A percentile compares a stretch with the other conserved stretches of the same genome.
These are phyloP conservation scores for Coemansia sp. DNA, from an alignment of 192 early-diverging fungal species.

Conservation along the genomic window DNA sequence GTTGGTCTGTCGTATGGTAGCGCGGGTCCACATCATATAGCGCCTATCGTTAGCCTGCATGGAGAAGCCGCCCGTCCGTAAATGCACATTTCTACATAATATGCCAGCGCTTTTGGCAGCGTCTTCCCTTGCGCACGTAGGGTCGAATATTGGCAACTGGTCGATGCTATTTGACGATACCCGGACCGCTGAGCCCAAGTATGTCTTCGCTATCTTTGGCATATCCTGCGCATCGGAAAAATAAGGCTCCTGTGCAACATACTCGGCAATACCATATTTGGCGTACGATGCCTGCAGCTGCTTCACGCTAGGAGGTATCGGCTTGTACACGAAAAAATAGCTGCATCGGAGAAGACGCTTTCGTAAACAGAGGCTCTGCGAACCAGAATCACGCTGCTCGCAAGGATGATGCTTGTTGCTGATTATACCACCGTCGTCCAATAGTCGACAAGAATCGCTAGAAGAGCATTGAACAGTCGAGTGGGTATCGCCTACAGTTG, in stretches of 20 bases:
- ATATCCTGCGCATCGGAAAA: slow-evolving; percentile 25
- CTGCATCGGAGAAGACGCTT: background rate
- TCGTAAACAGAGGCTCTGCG: background rate
- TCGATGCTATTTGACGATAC: background rate
- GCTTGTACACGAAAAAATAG: background rate
- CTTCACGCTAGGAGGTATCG: slow-evolving; percentile 6
- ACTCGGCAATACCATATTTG: slow-evolving; percentile 10
- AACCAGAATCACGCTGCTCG: background rate
- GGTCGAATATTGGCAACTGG: slow-evolving; percentile 22
- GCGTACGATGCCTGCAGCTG: slow-evolving; percentile 5
- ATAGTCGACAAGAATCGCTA: background rate
- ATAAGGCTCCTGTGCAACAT: slow-evolving; percentile 12
- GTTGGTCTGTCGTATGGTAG: background rate
- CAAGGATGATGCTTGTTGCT: background rate
- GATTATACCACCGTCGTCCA: background rate
- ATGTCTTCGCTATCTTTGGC: slow-evolving; percentile 10
- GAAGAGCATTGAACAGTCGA: background rate
- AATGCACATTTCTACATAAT: background rate
- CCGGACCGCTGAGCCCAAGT: slow-evolving; percentile 10
- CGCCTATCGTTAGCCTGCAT: slow-evolving; percentile 11
- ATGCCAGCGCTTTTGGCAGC: background rate
- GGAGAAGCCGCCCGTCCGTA: background rate
- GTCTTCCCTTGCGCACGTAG: slow-evolving; percentile 9
- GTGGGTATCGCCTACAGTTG: background rate
- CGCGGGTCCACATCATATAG: slow-evolving; percentile 27